Base-by-base conservation (phyloP, 192 early-diverging fungal species). In the Phycomyces nitens region DNA sequence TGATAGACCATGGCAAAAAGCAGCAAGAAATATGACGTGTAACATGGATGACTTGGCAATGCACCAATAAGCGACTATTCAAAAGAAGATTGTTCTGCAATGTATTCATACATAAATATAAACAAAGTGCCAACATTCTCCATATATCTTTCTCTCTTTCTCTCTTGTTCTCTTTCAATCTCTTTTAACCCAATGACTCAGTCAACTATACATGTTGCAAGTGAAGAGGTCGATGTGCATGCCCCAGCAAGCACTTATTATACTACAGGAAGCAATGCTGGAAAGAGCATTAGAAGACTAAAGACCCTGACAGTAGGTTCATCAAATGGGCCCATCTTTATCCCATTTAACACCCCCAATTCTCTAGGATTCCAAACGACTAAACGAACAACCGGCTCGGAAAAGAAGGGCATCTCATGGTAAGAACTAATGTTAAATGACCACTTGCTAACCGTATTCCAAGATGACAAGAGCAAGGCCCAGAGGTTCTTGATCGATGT, bases 401-500 rank as follows among this genome's bases (percentile, higher is more conserved):
- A 59, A 43, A 53, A 65, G 72, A 68, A 60, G 75, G 69, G 75
- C 66, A 5, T 76, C 75, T n/a, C 70, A 72, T 58, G 75, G 75
- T 76, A 72, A 58, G 34, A 52, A 34, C 12, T 39, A 18, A 12
- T 38, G 5, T 41, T 65, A 63, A 5, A 5, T 34, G 2, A 34
- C 7, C 7, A 34, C 7, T 5, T 5, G 29, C 29, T 34, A 34
- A 34, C 23, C 7, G 8, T 59, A 47, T 23, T 16, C n/a, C 18
- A 24, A 81, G 90, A 92, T 62, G 86, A 80, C 56, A 86, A 82
- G 42, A 62, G 52, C 47, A 80, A 83, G 21, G 82, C 93, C 0
- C 79, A 92, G 18, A 79, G 82, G 39, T 94, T 96, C 69, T 69
- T 95, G 10, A 86, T 98, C 50, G 89, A 98, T 58, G 94, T 98